Conservation (phyloP, 176 grass and related monocot genomes). For the Juncus effusus region DNA sequence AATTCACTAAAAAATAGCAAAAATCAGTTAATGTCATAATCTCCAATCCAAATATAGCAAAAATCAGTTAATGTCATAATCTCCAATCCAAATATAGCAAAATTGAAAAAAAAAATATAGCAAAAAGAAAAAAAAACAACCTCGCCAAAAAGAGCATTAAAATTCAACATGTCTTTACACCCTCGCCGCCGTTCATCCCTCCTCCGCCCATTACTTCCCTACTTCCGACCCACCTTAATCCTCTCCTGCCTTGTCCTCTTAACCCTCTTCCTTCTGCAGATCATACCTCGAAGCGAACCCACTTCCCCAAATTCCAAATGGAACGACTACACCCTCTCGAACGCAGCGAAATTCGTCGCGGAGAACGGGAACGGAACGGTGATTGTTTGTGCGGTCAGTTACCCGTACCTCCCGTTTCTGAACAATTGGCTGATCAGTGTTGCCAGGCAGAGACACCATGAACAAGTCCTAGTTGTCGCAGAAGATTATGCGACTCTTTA, state of each 20-base stretch:
- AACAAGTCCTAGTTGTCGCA: constrained; percentile 83
- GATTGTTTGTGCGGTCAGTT: constrained; percentile 69
- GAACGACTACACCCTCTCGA: constrained; percentile 58
- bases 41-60: no score
- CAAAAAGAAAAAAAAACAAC: no score
- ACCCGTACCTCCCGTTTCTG: constrained; percentile 85
- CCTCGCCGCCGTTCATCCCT: constrained; percentile 24
- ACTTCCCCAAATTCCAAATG: constrained; percentile 35
- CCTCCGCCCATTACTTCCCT: constrained; percentile 48
- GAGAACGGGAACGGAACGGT: constrained; percentile 63
- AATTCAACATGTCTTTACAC: no score
- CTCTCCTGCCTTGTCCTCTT: constrained; percentile 46
- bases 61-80: no score
- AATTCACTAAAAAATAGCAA: no score
- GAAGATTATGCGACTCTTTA: constrained; percentile 93
- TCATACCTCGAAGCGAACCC: constrained; percentile 8
- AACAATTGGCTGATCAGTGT: constrained; percentile 98
- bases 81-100: no score
- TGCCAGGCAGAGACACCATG: constrained; percentile 53
- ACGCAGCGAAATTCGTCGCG: constrained; percentile 67
- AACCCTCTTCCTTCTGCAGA: constrained; percentile 43
- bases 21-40: no score
- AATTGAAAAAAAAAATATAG: no score
- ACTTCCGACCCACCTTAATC: constrained; percentile 42
- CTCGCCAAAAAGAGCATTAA: no score